Conservation (phyloP, 2,329 filamentous ascomycete genomes). For the Botryosphaeria dothidea region DNA sequence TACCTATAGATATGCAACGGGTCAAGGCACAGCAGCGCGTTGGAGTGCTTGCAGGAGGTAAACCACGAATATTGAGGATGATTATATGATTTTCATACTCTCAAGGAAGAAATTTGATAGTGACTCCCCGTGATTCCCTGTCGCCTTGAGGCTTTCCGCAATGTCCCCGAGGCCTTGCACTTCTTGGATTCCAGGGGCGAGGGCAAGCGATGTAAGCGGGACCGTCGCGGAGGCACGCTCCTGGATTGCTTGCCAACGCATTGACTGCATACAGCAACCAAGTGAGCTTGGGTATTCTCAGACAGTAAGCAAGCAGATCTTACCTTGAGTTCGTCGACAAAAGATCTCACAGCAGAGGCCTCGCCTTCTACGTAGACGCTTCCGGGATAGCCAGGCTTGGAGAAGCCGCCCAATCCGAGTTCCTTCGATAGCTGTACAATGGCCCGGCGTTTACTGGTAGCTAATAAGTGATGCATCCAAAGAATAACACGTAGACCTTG, state of each 20-base stretch:
- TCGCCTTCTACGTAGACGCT: conserved; percentile 18
- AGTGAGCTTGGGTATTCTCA: no score
- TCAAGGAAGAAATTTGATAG: conserved; percentile 12
- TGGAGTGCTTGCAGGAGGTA: no score
- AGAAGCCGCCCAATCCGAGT: conserved; percentile 4
- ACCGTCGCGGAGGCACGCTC: neutral
- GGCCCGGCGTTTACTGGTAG: conserved; percentile 13
- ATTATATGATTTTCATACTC: conserved; percentile 17
- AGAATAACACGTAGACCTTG: conserved; percentile 17
- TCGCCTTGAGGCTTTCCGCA: neutral
- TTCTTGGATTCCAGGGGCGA: neutral
- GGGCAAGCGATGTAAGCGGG: neutral
- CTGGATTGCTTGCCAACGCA: conserved; percentile 20
- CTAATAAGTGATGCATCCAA: conserved; percentile 18
- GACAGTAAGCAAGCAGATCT: neutral
- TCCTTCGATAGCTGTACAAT: conserved; percentile 12
- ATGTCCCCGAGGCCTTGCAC: conserved; percentile 17
- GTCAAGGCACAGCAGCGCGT: no score
- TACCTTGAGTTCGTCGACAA: conserved; percentile 19
- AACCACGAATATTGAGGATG: no score
- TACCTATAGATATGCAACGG: no score
- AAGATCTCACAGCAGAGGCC: neutral
- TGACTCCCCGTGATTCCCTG: neutral
- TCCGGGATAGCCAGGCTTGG: conserved; percentile 19
- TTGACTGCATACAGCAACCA: no score